phyloP scores from a whole-genome alignment of 2,329 filamentous ascomycete species.

The Diaporthe citriasiana region DNA sequence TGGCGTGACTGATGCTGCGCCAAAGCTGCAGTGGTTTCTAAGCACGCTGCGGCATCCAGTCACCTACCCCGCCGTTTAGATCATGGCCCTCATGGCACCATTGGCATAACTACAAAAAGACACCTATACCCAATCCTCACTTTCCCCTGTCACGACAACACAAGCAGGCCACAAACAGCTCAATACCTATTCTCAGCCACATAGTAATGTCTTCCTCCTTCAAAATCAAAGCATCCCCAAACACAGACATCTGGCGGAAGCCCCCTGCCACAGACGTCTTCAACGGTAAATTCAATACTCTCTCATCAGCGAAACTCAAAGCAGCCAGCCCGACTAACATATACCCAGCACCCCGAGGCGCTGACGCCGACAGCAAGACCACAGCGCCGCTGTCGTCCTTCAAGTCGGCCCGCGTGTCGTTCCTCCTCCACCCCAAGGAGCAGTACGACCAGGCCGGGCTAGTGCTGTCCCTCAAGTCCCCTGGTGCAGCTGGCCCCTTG shows the following conservation, averaged over 20 bases:
- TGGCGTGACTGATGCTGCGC: not conserved
- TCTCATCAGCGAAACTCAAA: conserved; percentile 3
- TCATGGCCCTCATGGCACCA: not conserved
- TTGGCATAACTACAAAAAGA: conserved; percentile 8
- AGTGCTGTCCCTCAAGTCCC: conserved; percentile 63
- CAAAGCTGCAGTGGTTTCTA: conserved; percentile 1
- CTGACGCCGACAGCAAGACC: conserved; percentile 52
- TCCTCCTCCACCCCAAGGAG: conserved; percentile 69
- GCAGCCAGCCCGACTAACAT: not conserved
- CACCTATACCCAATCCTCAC: not conserved
- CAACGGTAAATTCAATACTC: conserved; percentile 61
- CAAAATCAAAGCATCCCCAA: conserved; percentile 68
- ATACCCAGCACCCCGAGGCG: conserved; percentile 39
- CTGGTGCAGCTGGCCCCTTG: conserved; percentile 55
- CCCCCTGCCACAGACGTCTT: conserved; percentile 76
- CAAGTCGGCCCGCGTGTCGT: conserved; percentile 72
- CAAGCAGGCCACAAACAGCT: not conserved
- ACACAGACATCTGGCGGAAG: conserved; percentile 85
- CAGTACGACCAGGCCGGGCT: conserved; percentile 80
- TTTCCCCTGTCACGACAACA: too few species aligned
- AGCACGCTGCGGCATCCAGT: not conserved
- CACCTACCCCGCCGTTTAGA: conserved; percentile 13
- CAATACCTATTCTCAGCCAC: not conserved
- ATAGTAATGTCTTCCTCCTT: conserved; percentile 55
- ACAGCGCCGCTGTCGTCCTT: conserved; percentile 68